These are phyloP conservation scores for Colletotrichum agaves DNA, from an alignment of 2,329 filamentous ascomycete genomes.

Conservation along the genomic window DNA sequence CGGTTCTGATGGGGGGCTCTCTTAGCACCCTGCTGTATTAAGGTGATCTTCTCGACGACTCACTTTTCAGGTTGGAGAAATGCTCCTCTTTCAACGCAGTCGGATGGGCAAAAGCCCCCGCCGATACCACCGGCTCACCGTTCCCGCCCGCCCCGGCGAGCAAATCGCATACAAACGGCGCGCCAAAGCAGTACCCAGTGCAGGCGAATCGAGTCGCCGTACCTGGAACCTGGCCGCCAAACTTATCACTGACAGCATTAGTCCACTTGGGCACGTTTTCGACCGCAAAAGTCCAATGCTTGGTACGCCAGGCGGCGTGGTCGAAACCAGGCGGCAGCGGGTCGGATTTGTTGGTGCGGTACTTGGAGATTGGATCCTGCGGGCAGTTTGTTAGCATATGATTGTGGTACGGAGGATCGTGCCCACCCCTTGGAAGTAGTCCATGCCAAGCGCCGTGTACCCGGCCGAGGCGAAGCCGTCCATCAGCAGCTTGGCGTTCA, in stretches of 20 bases:
- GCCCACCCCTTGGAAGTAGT: constrained; percentile 57
- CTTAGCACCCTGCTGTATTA: not conserved
- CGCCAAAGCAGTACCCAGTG: constrained; percentile 55
- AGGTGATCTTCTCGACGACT: constrained; percentile 14
- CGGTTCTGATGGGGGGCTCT: constrained; percentile 45
- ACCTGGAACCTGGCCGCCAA: constrained; percentile 42
- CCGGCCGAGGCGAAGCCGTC: constrained; percentile 57
- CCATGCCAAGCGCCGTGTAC: constrained; percentile 54
- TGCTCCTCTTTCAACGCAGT: constrained; percentile 60
- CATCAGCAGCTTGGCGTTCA: constrained; percentile 56
- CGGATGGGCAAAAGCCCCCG: constrained; percentile 62
- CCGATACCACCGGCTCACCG: constrained; percentile 44
- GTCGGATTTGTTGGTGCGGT: constrained; percentile 45
- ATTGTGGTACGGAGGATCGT: too few relatives aligned
- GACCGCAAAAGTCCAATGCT: constrained; percentile 55
- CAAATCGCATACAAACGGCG: constrained; percentile 55
- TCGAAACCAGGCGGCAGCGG: constrained; percentile 52
- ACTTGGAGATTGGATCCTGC: constrained; percentile 56
- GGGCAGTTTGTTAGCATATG: not conserved
- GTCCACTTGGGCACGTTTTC: constrained; percentile 58
- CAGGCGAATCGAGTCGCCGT: constrained; percentile 50
- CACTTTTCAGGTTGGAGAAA: constrained; percentile 51
- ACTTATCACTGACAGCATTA: constrained; percentile 49
- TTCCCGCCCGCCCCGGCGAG: constrained; percentile 15
- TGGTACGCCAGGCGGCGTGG: constrained; percentile 58